These are phyloP conservation scores for Candida gorgasii DNA, from an alignment of 805 yeast genomes.

Conservation along the genomic window DNA sequence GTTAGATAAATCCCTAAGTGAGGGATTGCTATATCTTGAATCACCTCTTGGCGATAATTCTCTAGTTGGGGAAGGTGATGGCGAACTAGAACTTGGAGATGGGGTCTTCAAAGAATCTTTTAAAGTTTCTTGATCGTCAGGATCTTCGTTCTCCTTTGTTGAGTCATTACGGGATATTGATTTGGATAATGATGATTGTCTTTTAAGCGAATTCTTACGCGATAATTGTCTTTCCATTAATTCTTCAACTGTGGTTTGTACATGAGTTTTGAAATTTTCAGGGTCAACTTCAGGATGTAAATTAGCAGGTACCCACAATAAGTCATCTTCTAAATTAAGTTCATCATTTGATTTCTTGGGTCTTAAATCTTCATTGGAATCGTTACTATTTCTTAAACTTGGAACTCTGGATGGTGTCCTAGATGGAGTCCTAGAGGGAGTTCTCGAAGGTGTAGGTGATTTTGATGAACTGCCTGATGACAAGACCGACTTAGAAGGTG, in stretches of 20 bases:
- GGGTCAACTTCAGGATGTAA: slow-evolving; percentile 96
- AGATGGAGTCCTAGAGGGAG: not conserved
- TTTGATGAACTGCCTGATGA: slow-evolving; percentile 10
- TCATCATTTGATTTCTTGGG: slow-evolving; percentile 19
- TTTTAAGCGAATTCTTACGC: slow-evolving; percentile 26
- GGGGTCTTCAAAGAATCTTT: slow-evolving; percentile 5
- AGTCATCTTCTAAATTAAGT: slow-evolving; percentile 24
- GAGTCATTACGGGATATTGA: slow-evolving; percentile 17
- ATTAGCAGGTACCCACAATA: slow-evolving; percentile 95
- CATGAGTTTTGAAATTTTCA: slow-evolving; percentile 71
- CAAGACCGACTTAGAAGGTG: not conserved
- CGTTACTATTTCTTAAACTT: not conserved
- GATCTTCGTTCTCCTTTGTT: slow-evolving; percentile 9
- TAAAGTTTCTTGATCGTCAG: slow-evolving; percentile 1
- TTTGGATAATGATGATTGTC: slow-evolving; percentile 25
- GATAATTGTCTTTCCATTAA: slow-evolving; percentile 41
- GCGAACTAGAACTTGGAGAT: not conserved
- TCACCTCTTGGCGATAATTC: slow-evolving; percentile 10
- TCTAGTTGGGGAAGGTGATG: not conserved
- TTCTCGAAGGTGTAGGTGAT: not conserved
- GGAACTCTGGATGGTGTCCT: slow-evolving; percentile 1
- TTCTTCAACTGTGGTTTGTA: slow-evolving; percentile 58
- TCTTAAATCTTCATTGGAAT: not conserved
- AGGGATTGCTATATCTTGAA: slow-evolving; percentile 48
- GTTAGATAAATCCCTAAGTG: slow-evolving; percentile 67